Evolutionary conservation across 352 stramenopile species (phyloP).

Genomic region (Blastocystis sp.): DNA sequence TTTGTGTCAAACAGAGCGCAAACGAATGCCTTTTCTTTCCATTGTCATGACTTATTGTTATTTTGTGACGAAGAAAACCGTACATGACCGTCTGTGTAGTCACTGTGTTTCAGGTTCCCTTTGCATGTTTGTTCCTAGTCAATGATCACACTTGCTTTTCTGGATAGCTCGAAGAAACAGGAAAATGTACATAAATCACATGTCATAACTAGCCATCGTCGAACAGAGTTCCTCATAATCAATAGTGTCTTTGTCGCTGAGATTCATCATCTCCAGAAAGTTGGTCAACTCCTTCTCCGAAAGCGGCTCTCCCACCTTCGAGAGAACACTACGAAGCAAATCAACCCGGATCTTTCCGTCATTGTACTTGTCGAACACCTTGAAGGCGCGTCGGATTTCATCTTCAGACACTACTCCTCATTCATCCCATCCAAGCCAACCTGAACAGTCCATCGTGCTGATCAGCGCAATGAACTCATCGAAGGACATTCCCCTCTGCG

Average conservation of each 20-base stretch:
- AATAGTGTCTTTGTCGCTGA: neutral
- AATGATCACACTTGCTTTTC: neutral
- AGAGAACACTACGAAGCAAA: neutral
- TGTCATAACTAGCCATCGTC: neutral
- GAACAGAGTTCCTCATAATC: neutral
- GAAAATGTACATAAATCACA: neutral
- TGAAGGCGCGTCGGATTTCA: neutral
- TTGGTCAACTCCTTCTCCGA: neutral
- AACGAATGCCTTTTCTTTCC: neutral
- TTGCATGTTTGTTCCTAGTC: neutral
- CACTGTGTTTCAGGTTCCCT: neutral
- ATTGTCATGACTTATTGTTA: neutral
- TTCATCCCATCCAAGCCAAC: neutral
- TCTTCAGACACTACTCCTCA: neutral
- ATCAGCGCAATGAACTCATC: neutral
- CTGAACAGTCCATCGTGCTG: neutral
- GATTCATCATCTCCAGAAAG: neutral
- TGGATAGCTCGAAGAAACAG: too few species aligned
- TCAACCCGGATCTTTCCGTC: slow-evolving; percentile 5
- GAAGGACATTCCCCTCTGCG: neutral
- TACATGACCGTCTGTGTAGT: neutral
- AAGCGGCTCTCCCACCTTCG: neutral
- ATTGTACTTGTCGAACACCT: slow-evolving; percentile 24
- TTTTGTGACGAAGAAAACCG: neutral
- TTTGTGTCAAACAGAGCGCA: slow-evolving; percentile 33